Evolutionary conservation across 2,329 filamentous ascomycete species (phyloP), one percentile per base, ranked within the genome.

Genomic region (Ophiocordyceps camponoti-rufipedis): DNA sequence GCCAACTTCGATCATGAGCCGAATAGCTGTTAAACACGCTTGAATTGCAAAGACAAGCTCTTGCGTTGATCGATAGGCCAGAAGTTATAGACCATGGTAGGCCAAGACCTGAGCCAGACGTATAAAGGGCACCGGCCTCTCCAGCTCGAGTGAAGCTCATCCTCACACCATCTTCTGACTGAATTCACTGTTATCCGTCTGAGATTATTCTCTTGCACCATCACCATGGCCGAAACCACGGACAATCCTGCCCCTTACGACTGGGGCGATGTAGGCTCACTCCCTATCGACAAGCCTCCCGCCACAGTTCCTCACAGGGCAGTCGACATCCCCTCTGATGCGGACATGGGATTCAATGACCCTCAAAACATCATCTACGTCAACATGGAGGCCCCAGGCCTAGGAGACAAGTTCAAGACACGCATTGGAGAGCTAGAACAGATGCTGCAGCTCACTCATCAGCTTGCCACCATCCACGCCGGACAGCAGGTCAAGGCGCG

Each of bases 361-460:
- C 44, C 44, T 7, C 19, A 45, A 28, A 45, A 45, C 32, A 13
- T 45, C 38, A n/a, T 45, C 16, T 45, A 45, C 29, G 28, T 45
- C 28, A 41, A 45, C 32, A 41, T 41, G 35, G 39, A 45, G 28
- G 44, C 18, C 5, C 5, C 29, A 23, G 38, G 28, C 23, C 23
- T 45, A 10, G 11, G 9, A 11, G 19, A 42, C 10, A 44, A 35
- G 38, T 47, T 44, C 42, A 44, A 28, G 16, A 35, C 33, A 3
- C 46, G 46, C 10, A 19, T 45, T 16, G 18, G 12, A 5, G 39
- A 47, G 46, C 42, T 47, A 1, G 46, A 47, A 33, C 46, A 47
- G n/a, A 47, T 47, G 46, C 38, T 44, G 28, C 33, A 41, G 29
- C 19, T 47, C 42, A 47, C 46, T 19, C 46, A 47, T 28, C 46